These are phyloP conservation scores for Vigna angularis DNA, from an alignment of 306 rosid genomes.

Conservation along the genomic window DNA sequence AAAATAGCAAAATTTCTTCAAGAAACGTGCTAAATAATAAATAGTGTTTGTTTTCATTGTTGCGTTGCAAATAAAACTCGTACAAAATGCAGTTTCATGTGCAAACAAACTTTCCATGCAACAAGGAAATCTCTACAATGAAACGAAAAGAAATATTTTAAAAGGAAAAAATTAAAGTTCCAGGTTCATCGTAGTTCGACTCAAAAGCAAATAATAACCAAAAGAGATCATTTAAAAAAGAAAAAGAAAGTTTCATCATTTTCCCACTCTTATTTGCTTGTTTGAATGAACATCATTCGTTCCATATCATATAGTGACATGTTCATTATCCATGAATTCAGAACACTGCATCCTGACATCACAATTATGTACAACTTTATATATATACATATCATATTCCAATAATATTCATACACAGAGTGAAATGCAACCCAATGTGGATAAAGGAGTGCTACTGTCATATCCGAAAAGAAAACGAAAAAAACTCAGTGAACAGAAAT, in stretches of 20 bases:
- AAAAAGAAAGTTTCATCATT: not conserved
- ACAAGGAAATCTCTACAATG: too few relatives aligned
- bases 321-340: conserved; percentile 5
- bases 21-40: conserved; percentile 1
- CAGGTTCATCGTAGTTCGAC: not conserved
- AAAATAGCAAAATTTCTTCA: not conserved
- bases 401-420: conserved; percentile 45
- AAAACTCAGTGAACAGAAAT: conserved; percentile 42
- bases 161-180: not conserved
- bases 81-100: not conserved
- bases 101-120: not conserved
- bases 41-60: not conserved
- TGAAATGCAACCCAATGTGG: conserved; percentile 28
- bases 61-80: not conserved
- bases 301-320: not conserved
- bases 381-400: conserved; percentile 3
- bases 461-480: conserved; percentile 27
- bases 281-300: conserved; percentile 22
- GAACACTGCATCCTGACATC: conserved; percentile 19
- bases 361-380: not conserved
- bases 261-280: conserved; percentile 9
- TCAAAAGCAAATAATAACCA: not conserved
- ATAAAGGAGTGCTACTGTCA: conserved; percentile 46
- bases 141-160: too few relatives aligned
- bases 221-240: not conserved